These are phyloP conservation scores for Carex cristatella DNA, from an alignment of 176 grass and related monocot species.

Conservation along the genomic window DNA sequence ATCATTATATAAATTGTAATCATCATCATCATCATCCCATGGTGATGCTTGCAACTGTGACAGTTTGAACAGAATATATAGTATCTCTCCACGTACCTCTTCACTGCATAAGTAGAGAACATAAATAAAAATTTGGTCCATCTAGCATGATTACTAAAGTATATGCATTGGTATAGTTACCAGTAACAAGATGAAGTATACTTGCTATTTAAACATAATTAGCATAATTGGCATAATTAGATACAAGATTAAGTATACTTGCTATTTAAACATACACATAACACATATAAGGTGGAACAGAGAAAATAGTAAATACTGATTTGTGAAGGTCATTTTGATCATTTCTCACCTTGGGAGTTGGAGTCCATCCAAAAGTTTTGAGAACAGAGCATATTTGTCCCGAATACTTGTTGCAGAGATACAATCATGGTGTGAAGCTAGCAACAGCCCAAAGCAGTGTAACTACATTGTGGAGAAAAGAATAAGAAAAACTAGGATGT, in stretches of 20 bases:
- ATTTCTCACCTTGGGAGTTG: conserved; percentile 67
- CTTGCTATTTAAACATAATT: not conserved
- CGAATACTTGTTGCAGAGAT: conserved; percentile 50
- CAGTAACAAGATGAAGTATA: conserved; percentile 5
- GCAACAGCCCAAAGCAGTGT: conserved; percentile 70
- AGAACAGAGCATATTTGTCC: conserved; percentile 61
- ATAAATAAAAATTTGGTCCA: conserved; percentile 15
- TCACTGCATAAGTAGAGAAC: conserved; percentile 54
- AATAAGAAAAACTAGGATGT: conserved; percentile 23
- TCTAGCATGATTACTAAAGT: not conserved
- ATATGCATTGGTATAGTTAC: not conserved
- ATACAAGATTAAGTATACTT: not conserved
- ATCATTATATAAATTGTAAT: conserved; percentile 5
- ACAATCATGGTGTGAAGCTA: conserved; percentile 44
- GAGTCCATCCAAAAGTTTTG: conserved; percentile 65
- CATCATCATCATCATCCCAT: conserved; percentile 50
- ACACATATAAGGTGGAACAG: not conserved
- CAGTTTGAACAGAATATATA: conserved; percentile 82
- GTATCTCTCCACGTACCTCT: conserved; percentile 81
- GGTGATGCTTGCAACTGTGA: conserved; percentile 54
- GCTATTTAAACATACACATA: not conserved
- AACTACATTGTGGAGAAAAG: conserved; percentile 44
- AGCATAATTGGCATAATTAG: not conserved
- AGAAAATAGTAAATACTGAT: not conserved
- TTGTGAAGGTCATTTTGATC: conserved; percentile 4